Percentiles rank a stretch among this genome's conserved stretches.
Conservation (phyloP, 108 stramenopile species). For the Nannochloropsis oceanica region DNA sequence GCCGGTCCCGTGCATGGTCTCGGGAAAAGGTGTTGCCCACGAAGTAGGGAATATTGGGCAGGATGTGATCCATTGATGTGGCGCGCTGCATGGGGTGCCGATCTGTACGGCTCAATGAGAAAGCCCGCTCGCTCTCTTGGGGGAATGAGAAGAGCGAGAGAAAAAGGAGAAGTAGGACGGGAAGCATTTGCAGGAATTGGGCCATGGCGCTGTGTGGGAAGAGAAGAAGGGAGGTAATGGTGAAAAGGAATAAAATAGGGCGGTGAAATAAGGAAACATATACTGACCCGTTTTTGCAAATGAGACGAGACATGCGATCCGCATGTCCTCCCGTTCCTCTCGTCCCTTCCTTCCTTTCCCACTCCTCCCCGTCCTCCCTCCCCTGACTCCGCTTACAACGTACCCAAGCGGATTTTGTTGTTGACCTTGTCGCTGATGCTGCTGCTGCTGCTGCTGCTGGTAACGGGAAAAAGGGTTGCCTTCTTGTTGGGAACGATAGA, state of each 20-base stretch:
- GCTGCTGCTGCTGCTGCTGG: not conserved
- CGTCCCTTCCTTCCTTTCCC: not conserved
- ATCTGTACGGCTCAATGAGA: not conserved
- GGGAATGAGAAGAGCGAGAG: not conserved
- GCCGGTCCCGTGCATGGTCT: not conserved
- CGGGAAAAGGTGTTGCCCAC: not conserved
- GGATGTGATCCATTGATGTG: not conserved
- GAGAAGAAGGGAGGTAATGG: not conserved
- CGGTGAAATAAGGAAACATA: too few relatives aligned
- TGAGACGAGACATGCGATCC: too few relatives aligned
- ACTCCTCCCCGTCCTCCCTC: not conserved
- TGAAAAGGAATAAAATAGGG: too few relatives aligned
- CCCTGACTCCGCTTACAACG: not conserved
- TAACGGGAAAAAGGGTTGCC: not conserved
- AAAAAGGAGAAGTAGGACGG: not conserved
- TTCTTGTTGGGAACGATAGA: not conserved
- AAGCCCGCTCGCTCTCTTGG: not conserved
- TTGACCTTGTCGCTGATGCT: not conserved
- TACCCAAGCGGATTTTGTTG: not conserved
- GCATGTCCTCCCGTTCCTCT: not conserved
- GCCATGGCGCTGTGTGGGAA: not conserved
- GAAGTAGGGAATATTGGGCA: not conserved
- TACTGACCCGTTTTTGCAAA: too few relatives aligned
- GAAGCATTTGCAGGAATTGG: not conserved
- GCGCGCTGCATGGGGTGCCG: not conserved